Conservation (phyloP, 1,284 basidiomycete genomes). For the Puccinia polysora region DNA sequence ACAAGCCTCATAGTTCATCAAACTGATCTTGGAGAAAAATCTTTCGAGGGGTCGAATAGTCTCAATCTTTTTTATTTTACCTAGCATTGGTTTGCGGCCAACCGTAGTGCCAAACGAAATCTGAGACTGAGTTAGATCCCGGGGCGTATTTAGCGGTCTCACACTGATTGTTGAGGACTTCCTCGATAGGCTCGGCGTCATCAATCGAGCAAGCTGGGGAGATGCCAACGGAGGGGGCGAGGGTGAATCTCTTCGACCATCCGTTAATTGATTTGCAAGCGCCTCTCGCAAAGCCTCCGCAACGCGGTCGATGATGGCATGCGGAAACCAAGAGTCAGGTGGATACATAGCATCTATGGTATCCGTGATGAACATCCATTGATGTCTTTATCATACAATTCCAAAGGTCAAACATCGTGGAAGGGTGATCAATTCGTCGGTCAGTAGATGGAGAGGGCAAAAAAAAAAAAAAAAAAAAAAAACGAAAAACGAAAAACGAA, state of each 20-base stretch:
- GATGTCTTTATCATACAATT: too few species aligned
- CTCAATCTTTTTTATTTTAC: conserved; percentile 65
- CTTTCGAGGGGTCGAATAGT: conserved; percentile 73
- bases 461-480: background rate
- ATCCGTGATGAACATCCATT: conserved; percentile 98
- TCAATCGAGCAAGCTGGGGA: conserved; percentile 25
- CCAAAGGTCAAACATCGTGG: too few species aligned
- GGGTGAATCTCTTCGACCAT: conserved; percentile 13
- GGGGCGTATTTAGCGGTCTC: conserved; percentile 7
- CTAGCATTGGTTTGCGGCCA: conserved; percentile 69
- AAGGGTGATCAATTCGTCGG: conserved; percentile 9
- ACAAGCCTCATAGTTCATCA: conserved; percentile 79
- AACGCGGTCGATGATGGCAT: conserved; percentile 83
- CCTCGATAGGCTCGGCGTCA: conserved; percentile 27
- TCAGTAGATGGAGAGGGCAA: background rate
- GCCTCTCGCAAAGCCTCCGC: conserved; percentile 68
- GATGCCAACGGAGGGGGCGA: conserved; percentile 3
- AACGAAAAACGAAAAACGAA: conserved; percentile 9
- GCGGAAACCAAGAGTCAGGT: conserved; percentile 73
- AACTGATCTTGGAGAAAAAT: conserved; percentile 83
- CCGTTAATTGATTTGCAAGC: conserved; percentile 57
- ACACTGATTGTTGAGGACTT: conserved; percentile 8
- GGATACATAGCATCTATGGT: conserved; percentile 91
- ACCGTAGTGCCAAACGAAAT: conserved; percentile 25
- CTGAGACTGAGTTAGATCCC: background rate